These are phyloP conservation scores for Phialophora tarda DNA, from an alignment of 2,329 filamentous ascomycete species.

Conservation along the genomic window DNA sequence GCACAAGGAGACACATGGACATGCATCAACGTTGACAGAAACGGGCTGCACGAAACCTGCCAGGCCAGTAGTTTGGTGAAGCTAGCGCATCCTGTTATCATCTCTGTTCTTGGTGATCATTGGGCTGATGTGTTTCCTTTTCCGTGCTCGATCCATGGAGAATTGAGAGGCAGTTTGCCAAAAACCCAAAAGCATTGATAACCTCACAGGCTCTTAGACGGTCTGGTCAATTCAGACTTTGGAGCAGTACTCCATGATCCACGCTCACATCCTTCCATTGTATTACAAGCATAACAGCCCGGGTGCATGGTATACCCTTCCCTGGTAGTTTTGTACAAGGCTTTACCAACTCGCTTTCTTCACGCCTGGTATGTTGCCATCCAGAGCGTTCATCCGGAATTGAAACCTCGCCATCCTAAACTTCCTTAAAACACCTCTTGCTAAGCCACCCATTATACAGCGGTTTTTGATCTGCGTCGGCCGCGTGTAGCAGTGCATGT, in stretches of 20 bases:
- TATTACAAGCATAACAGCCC: not conserved
- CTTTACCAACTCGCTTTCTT: slow-evolving; percentile 93
- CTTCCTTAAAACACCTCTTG: slow-evolving; percentile 85
- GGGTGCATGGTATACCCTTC: slow-evolving; percentile 5
- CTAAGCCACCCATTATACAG: slow-evolving; percentile 90
- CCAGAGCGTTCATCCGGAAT: slow-evolving; percentile 87
- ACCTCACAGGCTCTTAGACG: not conserved
- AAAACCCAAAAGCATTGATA: not conserved
- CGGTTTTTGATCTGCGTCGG: slow-evolving; percentile 93
- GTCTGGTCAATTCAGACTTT: not conserved
- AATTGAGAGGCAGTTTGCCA: not conserved
- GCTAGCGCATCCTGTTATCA: not conserved
- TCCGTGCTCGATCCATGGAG: not conserved
- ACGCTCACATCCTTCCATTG: not conserved
- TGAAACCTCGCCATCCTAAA: slow-evolving; percentile 94
- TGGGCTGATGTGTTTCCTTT: not conserved
- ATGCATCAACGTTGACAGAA: not conserved
- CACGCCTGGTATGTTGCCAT: slow-evolving; percentile 85
- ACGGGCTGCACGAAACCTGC: not conserved
- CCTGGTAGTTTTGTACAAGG: slow-evolving; percentile 4
- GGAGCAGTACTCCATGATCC: slow-evolving; percentile 4
- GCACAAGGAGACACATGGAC: not conserved
- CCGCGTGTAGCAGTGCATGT: slow-evolving; percentile 96
- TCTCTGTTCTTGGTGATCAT: not conserved
- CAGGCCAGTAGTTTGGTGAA: not conserved